Base-by-base conservation (phyloP, 2,329 filamentous ascomycete species). In the Trichoderma sp. region DNA sequence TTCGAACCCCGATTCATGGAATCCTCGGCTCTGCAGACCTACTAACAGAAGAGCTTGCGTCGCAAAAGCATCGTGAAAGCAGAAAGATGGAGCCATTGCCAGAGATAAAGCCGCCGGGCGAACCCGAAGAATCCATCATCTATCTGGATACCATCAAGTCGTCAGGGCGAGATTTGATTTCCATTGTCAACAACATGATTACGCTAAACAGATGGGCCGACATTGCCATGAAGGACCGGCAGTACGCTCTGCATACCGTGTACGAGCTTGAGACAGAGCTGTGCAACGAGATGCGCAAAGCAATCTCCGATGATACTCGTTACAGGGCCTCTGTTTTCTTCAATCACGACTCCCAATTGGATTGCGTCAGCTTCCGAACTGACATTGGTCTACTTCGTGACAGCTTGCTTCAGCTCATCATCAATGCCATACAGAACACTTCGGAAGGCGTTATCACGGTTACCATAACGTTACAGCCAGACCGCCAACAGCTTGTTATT, bases 141-240 rank as follows among this genome's bases (percentile, higher is more conserved):
- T 61, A 61, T 33, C 40, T 61, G 11, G 40, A 61, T 49, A 61
- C 40, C 11, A 61, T 61, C 19, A 61, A 61, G 19, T 61, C 40
- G n/a, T 27, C 59, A 4, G 59, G 59, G 16, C 59, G 59, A 61
- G 59, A 61, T 47, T 31, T 61, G 40, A 61, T 61, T 37, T 61
- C 59, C 5, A 61, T 61, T 33, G 40, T 61, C 59, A 61, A 61
- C n/a, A 61, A 61, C 29, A 61, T 61, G 59, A 61, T 61, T 19
- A 61, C 40, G 13, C 27, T 61, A 29, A 55, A 55, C 52, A 55
- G 52, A 27, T 55, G 52, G 52, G 52, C 52, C 13, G 52, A 55
- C 14, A 55, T 55, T 6, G 52, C 52, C 52, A 55, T 55, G 52
- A 55, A 16, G 14, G 21, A 55, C 5, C 24, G 52, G 8, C 52